Evolutionary conservation across 2,329 filamentous ascomycete genomes (phyloP), one percentile per base, ranked within the genome.

Genomic region (Ophiocordyceps australis): DNA sequence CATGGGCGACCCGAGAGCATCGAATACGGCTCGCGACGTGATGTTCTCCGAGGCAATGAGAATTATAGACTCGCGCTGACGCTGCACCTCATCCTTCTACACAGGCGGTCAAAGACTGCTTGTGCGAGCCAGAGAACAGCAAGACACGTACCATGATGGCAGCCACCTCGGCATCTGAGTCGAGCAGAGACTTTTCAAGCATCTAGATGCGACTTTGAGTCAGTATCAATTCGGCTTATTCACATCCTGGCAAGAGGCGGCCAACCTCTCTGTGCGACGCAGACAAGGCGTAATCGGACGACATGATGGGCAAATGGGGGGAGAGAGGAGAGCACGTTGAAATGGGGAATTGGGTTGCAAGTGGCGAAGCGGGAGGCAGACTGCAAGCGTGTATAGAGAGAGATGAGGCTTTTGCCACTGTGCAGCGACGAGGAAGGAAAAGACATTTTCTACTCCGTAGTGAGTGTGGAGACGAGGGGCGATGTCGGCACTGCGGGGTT

Each of bases 41-140:
- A 98, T 85, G 66, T 98, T 98, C 65, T 98, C 89, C 30, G 89
- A 95, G 47, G 89, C 86, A 46, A 98, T 98, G 51, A 98, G 75
- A 49, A 95, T 81, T 57, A 98, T 92, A 43, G 85, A 95, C 67
- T 98, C 85, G 55, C 82, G 76, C 65, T 98, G 89, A 50, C 89
- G 82, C 69, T 93, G 74, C 47, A 94, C 78, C 61, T 95, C 86
- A 45, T 79, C 73, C 65, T 81, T 78, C 79, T 89, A 40, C 32
- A 37, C 24, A 17, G 30, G 30, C 31, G 29, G 48, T 54, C 37
- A 55, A 46, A 28, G 22, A n/a, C 29, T 19, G 28, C 10, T 17
- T 7, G 21, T 22, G 3, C 12, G 11, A 11, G 24, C 24, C 8
- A 4, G 9, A 13, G 22, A 7, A 22, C 7, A 22, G 20, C n/a